Evolutionary conservation across 192 early-diverging fungal genomes (phyloP), one percentile per base, ranked within the genome.

Genomic region (Coemansia biformis): DNA sequence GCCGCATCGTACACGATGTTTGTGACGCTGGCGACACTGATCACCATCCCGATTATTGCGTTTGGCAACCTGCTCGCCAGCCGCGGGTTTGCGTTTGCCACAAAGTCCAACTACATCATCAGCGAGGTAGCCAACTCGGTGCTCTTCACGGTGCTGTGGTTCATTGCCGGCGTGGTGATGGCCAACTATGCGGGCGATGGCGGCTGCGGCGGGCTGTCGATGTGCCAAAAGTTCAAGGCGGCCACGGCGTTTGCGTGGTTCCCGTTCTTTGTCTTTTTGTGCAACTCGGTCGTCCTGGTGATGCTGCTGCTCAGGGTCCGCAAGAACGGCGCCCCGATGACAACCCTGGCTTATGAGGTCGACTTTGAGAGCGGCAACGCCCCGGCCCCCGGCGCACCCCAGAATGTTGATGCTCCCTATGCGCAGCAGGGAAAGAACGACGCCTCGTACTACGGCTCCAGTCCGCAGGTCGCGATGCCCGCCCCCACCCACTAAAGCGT

Each of bases 1-100:
- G 26, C 26, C 0, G 57, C 69, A 1, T 62, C 61, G 10, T 73
- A 56, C 46, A 73, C 69, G 14, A 65, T 73, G 69, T 73, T 73
- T 57, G 62, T 65, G 11, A 61, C 63, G 2, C 30, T 65, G 13
- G 34, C 50, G n/a, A 57, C 48, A 10, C 49, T 73, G 30, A 31
- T 73, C 18, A 18, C 59, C 8, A 40, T 61, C 2, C 69, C 69
- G 1, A 4, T 47, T 1, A 8, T 73, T 10, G 38, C 49, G 18
- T 73, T 60, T 40, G 63, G 57, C 49, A 46, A 22, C 39, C 7
- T 53, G 0, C 28, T 73, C 23, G 50, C 32, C 10, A 46, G 28
- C 43, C 39, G 42, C 15, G 61, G 61, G 13, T 4, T 72, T 13
- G 19, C 22, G 2, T 40, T 59, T 18, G 40, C 41, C 5, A 28